Base-by-base conservation (phyloP, 2,329 filamentous ascomycete species). In the Penicillium sp. region DNA sequence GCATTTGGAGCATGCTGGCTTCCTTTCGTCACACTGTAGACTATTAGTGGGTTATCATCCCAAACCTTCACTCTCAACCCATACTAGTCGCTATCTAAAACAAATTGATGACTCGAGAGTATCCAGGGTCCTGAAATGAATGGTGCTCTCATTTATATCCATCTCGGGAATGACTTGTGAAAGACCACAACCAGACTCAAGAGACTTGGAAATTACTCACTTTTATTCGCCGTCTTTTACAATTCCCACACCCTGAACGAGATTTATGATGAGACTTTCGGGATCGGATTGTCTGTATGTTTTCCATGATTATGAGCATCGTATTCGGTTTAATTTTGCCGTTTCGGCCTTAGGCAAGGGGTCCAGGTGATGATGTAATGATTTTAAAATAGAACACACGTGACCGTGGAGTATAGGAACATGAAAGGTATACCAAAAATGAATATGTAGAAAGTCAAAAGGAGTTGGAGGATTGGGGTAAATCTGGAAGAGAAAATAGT, bases 241-340 rank as follows among this genome's bases (percentile, higher is more conserved):
- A 75, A 47, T 69, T 71, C 11, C 49, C 53, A 54, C 72, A 75
- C 4, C 72, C 72, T 15, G 61, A 48, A 0, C 71, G 67, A 9
- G 72, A 74, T 49, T 75, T 75, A 23, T 56, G 64, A 60, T 75
- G 72, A 7, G 69, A 60, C 27, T 66, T 65, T n/a, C 72, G 63
- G 5, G 69, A 59, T 50, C 59, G 46, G 21, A 63, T 41, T 9
- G 40, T 7, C 33, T 29, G 48, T 43, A 19, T 52, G 41, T 25
- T 23, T 33, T 46, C 46, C 56, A 50, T 46, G 25, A 36, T 46
- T 25, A 33, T 25, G 8, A 15, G 15, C 15, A 33, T 38, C 51
- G 52, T 45, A 23, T 38, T 50, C 29, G 46, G 33, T 45, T 48
- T 33, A 23, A 43, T 51, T 55, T 58, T 46, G 36, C 29, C 47